Conservation (phyloP, 495 filamentous ascomycete genomes). For the Aspergillus hancockii region DNA sequence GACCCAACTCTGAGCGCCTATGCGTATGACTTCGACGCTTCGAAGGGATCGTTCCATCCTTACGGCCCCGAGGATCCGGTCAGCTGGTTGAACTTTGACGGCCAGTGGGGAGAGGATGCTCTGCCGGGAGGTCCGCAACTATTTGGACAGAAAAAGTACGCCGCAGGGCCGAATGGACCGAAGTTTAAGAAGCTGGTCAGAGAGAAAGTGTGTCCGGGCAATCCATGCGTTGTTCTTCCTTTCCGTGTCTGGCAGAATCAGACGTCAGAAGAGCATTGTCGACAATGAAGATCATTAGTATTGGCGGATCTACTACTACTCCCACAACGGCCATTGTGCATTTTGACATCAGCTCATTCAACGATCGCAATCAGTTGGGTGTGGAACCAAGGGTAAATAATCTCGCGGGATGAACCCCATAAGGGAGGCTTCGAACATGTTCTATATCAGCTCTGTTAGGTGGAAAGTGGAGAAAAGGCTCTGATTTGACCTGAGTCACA, state of each 20-base stretch:
- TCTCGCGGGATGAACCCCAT: background rate
- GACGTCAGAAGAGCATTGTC: background rate
- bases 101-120: constrained; percentile 59
- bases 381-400: background rate
- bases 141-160: constrained; percentile 51
- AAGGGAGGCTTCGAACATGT: background rate
- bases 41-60: constrained; percentile 41
- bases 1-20: constrained; percentile 54
- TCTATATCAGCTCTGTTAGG: background rate
- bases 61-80: constrained; percentile 44
- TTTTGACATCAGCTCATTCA: background rate
- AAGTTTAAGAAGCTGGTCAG: constrained; percentile 53
- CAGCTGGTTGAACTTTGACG: constrained; percentile 53
- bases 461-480: background rate
- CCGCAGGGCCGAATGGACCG: constrained; percentile 56
- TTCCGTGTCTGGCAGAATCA: constrained; percentile 25
- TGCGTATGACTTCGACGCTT: constrained; percentile 48
- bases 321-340: background rate
- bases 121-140: constrained; percentile 52
- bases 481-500: background rate
- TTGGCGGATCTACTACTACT: background rate
- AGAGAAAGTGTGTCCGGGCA: constrained; percentile 43
- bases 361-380: background rate
- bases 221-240: constrained; percentile 37
- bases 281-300: background rate